Percentiles rank a stretch among this genome's conserved stretches.
These are phyloP conservation scores for Psilocybe sp. DNA, from an alignment of 768 basidiomycete species.

Conservation along the genomic window DNA sequence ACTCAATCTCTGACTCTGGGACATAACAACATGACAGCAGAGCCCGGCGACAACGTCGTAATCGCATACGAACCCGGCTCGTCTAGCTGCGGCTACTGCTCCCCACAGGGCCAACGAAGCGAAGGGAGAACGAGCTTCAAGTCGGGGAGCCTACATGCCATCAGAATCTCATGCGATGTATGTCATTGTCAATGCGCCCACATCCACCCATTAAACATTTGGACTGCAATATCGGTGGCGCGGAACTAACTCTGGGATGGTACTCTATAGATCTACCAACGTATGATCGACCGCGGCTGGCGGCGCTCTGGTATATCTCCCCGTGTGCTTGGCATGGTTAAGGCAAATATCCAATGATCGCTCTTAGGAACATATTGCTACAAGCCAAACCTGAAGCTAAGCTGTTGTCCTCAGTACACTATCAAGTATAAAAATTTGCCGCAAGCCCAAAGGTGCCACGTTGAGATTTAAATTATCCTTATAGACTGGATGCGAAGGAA, in stretches of 20 bases:
- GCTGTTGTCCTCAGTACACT: conserved; percentile 94
- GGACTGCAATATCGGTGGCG: too few species aligned
- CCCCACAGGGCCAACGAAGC: conserved; percentile 49
- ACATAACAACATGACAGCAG: background rate
- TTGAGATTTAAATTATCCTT: conserved; percentile 2
- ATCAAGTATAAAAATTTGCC: conserved; percentile 59
- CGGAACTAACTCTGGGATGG: background rate
- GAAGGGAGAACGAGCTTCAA: conserved; percentile 38
- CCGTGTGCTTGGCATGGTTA: background rate
- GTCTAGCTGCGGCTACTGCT: conserved; percentile 69
- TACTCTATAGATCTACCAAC: conserved; percentile 62
- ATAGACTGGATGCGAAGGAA: conserved; percentile 59
- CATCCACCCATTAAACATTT: background rate
- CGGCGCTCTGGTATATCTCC: conserved; percentile 59
- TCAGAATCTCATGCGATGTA: conserved; percentile 54
- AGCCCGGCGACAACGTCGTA: conserved; percentile 30
- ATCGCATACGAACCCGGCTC: conserved; percentile 29
- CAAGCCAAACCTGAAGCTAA: conserved; percentile 75
- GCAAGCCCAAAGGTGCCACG: conserved; percentile 2
- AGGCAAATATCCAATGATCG: background rate
- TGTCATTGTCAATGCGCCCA: conserved; percentile 7
- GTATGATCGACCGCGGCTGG: conserved; percentile 85
- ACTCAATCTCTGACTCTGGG: background rate
- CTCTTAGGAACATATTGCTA: conserved; percentile 69
- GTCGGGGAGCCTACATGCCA: conserved; percentile 46